Conservation (phyloP, 169 alveolate species). For the Plasmodium cynomolgi region DNA sequence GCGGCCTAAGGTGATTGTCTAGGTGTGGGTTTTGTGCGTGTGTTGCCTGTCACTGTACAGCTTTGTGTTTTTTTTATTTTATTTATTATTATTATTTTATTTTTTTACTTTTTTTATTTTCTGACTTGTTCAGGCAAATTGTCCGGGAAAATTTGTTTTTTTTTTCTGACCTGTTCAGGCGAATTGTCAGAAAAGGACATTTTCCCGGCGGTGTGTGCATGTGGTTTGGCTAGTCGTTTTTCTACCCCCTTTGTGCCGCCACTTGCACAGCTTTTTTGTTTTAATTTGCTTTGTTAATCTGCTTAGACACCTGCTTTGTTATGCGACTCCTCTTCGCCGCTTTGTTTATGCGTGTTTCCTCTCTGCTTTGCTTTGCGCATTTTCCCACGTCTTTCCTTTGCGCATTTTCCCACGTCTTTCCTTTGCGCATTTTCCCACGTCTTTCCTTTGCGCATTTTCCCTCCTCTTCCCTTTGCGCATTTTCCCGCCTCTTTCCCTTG, state of each 20-base stretch:
- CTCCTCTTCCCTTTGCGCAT: too few species aligned
- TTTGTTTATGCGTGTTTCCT: too few species aligned
- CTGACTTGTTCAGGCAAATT: not conserved
- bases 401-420: too few species aligned
- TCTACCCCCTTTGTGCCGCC: not conserved
- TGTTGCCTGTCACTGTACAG: not conserved
- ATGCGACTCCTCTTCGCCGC: not conserved
- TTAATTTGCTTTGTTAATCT: not conserved
- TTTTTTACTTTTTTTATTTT: not conserved
- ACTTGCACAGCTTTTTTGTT: not conserved
- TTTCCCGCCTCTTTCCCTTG: too few species aligned
- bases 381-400: too few species aligned
- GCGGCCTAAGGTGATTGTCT: constrained; percentile 1
- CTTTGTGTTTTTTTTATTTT: not conserved
- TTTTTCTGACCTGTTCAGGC: not conserved
- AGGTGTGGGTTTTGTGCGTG: not conserved
- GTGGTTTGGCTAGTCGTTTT: not conserved
- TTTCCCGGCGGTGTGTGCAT: not conserved
- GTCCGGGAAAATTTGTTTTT: not conserved
- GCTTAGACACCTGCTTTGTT: not conserved
- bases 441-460: too few species aligned
- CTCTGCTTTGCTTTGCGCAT: too few species aligned
- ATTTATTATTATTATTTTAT: not conserved
- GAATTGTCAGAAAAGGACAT: not conserved
- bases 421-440: too few species aligned